These are phyloP conservation scores for Penicillium pulvis DNA, from an alignment of 495 filamentous ascomycete genomes.

Conservation along the genomic window DNA sequence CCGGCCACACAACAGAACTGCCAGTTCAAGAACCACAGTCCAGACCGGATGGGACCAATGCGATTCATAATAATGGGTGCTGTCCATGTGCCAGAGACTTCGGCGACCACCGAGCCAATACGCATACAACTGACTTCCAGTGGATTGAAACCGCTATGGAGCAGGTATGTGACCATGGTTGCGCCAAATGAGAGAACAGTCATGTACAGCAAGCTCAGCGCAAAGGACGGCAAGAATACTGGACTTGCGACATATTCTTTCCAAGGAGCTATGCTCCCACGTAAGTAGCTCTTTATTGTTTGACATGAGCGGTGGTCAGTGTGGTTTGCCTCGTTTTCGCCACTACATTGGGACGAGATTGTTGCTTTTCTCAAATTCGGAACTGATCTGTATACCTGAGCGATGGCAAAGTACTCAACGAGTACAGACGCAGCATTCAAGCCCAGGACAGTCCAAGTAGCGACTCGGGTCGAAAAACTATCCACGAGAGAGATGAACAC, in stretches of 20 bases:
- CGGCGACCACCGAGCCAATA: constrained; percentile 53
- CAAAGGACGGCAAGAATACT: constrained; percentile 56
- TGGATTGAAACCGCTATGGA: constrained; percentile 55
- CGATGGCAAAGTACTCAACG: constrained; percentile 62
- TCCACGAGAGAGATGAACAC: constrained; percentile 57
- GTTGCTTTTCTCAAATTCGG: constrained; percentile 34
- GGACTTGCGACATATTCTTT: constrained; percentile 41
- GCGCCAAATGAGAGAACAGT: constrained; percentile 60
- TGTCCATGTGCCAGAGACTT: constrained; percentile 51
- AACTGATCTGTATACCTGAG: constrained; percentile 45
- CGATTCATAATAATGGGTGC: constrained; percentile 52
- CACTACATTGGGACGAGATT: background rate
- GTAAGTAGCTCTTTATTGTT: constrained; percentile 6
- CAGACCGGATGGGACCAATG: constrained; percentile 59
- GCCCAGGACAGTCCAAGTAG: constrained; percentile 49
- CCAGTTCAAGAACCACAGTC: constrained; percentile 67
- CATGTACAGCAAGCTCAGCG: constrained; percentile 57
- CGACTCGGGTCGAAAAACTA: constrained; percentile 46
- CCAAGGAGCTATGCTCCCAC: constrained; percentile 30
- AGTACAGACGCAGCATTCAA: constrained; percentile 45
- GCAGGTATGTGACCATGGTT: constrained; percentile 63
- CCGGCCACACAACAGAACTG: constrained; percentile 55
- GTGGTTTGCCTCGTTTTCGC: constrained; percentile 6
- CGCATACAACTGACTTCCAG: constrained; percentile 55
- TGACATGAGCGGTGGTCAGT: background rate